Percentiles rank a stretch among this genome's conserved stretches.
phyloP scores from a whole-genome alignment of 2,329 filamentous ascomycete species.

The Phialophora chinensis region DNA sequence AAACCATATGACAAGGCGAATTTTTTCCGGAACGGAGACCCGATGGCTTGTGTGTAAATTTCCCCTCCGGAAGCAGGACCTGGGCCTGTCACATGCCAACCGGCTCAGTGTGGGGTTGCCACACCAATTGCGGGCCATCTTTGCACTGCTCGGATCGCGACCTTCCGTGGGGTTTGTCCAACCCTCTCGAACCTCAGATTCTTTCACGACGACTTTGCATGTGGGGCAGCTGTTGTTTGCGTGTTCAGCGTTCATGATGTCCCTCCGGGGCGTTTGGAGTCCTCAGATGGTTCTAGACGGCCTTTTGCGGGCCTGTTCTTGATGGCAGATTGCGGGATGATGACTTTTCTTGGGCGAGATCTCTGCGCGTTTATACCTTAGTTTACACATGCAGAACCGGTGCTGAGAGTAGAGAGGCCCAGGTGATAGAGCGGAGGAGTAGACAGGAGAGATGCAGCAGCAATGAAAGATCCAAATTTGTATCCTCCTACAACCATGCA shows the following conservation, averaged over 20 bases:
- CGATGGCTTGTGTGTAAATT: neutral
- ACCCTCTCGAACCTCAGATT: neutral
- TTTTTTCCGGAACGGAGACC: neutral
- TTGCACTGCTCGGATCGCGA: neutral
- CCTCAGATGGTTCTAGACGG: neutral
- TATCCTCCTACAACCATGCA: no score
- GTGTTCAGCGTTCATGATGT: neutral
- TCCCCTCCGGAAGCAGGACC: neutral
- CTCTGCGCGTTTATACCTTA: neutral
- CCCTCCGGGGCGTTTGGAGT: neutral
- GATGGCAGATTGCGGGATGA: neutral
- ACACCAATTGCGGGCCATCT: neutral
- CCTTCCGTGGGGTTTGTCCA: conserved; percentile 2
- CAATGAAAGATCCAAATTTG: neutral
- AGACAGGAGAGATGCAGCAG: neutral
- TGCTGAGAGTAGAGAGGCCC: neutral
- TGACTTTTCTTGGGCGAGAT: neutral
- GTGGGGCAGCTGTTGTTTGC: neutral
- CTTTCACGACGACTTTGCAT: neutral
- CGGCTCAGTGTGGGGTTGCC: neutral
- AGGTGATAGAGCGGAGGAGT: neutral
- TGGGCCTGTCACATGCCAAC: neutral
- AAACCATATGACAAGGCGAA: conserved; percentile 1
- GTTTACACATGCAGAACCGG: neutral
- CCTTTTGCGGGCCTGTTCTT: neutral